phyloP scores from a whole-genome alignment of 1,139 yeast genomes.

The Hyphopichia burtonii region DNA sequence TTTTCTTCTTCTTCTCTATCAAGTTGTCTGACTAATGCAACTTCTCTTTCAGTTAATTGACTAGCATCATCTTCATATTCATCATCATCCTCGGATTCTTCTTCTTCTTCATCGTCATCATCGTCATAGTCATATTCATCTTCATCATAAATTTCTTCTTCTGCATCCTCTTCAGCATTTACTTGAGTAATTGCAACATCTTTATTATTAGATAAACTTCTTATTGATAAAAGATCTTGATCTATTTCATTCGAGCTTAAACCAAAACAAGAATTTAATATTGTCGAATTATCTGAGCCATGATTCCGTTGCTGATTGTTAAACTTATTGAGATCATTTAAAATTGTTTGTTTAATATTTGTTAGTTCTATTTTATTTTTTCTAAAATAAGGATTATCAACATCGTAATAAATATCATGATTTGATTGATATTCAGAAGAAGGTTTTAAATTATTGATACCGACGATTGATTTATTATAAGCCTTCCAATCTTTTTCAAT shows the following conservation, averaged over 20 bases:
- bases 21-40: conserved; percentile 6
- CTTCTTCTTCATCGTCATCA: conserved; percentile 6
- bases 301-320: conserved; percentile 6
- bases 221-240: conserved; percentile 16
- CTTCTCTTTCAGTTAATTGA: conserved; percentile 3
- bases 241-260: conserved; percentile 25
- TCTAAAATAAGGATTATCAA: conserved; percentile 22
- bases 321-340: conserved; percentile 10
- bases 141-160: conserved; percentile 5
- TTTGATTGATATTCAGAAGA: conserved; percentile 10
- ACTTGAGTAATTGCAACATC: conserved; percentile 5
- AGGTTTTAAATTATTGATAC: conserved; percentile 16
- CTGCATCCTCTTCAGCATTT: conserved; percentile 6
- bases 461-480: conserved; percentile 33
- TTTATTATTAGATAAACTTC: no score
- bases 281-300: conserved; percentile 3
- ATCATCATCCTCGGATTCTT: neutral
- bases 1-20: conserved; percentile 6
- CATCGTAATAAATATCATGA: conserved; percentile 27
- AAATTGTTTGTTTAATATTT: conserved; percentile 18
- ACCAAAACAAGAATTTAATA: conserved; percentile 19
- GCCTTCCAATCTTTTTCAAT: conserved; percentile 15
- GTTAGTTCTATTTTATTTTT: conserved; percentile 38
- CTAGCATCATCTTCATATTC: conserved; percentile 2
- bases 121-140: conserved; percentile 6